Evolutionary conservation across 352 stramenopile species (phyloP).

Genomic region (Pythium utonaiense): DNA sequence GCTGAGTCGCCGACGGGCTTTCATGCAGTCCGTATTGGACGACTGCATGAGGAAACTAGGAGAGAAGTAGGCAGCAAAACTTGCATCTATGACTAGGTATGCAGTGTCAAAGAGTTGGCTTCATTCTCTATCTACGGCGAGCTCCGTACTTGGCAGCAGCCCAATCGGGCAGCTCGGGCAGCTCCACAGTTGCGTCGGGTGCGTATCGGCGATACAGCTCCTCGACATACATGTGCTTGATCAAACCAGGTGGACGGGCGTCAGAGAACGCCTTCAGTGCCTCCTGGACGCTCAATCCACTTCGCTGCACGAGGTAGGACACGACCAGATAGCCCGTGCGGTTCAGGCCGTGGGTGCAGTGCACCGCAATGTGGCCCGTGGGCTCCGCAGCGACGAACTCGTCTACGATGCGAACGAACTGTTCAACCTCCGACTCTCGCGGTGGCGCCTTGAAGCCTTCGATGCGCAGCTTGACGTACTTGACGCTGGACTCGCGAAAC

Average conservation of each 20-base stretch:
- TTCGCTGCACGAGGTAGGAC: conserved; percentile 60
- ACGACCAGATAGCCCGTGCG: conserved; percentile 75
- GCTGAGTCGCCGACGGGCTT: conserved; percentile 26
- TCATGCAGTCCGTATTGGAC: conserved; percentile 36
- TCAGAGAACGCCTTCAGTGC: conserved; percentile 61
- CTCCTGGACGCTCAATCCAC: conserved; percentile 43
- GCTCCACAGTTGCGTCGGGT: conserved; percentile 30
- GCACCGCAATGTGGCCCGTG: conserved; percentile 54
- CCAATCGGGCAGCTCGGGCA: conserved; percentile 62
- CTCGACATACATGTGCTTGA: conserved; percentile 84
- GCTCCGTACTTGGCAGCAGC: conserved; percentile 62
- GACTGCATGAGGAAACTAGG: conserved; percentile 17
- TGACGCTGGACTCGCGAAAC: conserved; percentile 41
- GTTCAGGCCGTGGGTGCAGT: conserved; percentile 82
- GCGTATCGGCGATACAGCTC: conserved; percentile 59
- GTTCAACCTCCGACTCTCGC: conserved; percentile 37
- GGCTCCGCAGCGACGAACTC: conserved; percentile 42
- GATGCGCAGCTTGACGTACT: conserved; percentile 79
- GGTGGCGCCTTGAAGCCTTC: conserved; percentile 67
- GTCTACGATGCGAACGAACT: conserved; percentile 66
- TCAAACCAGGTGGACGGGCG: conserved; percentile 64
- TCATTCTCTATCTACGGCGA: conserved; percentile 14
- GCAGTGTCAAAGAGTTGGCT: background rate
- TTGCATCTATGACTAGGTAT: background rate
- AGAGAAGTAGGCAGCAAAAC: background rate